phyloP scores from a whole-genome alignment of 2,329 filamentous ascomycete species.

The Hypomyces perniciosus region DNA sequence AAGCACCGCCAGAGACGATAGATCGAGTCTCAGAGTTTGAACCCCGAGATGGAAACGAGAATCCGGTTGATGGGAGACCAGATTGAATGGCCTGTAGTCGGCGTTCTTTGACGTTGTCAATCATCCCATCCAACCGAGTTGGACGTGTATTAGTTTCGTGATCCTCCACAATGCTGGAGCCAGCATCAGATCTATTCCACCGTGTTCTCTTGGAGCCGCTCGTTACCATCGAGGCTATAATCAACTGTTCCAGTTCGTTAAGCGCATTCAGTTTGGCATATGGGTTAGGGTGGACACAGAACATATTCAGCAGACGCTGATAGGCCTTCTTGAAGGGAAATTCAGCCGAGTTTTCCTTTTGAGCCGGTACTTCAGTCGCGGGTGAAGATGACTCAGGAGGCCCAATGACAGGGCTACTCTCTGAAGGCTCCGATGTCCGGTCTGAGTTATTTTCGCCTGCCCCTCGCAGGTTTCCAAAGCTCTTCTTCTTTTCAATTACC shows the following conservation, averaged over 20 bases:
- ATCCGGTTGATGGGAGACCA: slow-evolving; percentile 22
- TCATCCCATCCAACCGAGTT: slow-evolving; percentile 57
- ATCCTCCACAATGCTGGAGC: slow-evolving; percentile 29
- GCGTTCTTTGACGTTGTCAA: slow-evolving; percentile 64
- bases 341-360: slow-evolving; percentile 36
- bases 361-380: slow-evolving; percentile 11
- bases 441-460: slow-evolving; percentile 37
- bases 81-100: slow-evolving; percentile 47
- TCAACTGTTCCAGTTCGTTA: slow-evolving; percentile 75
- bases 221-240: slow-evolving; percentile 60
- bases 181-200: slow-evolving; percentile 32
- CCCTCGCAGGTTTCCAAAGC: slow-evolving; percentile 57
- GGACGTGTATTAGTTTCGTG: slow-evolving; percentile 30
- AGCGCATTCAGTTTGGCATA: slow-evolving; percentile 78
- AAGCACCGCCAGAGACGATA: slow-evolving; percentile 41
- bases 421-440: slow-evolving; percentile 32
- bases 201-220: slow-evolving; percentile 29
- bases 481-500: slow-evolving; percentile 60
- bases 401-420: slow-evolving; percentile 30
- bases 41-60: slow-evolving; percentile 29
- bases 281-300: slow-evolving; percentile 84
- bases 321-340: slow-evolving; percentile 83
- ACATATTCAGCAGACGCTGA: slow-evolving; percentile 71
- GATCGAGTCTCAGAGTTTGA: slow-evolving; percentile 45
- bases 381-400: slow-evolving; percentile 34